Evolutionary conservation across 768 basidiomycete species (phyloP), one percentile per base, ranked within the genome.

Genomic region (Boletus reticulatus): DNA sequence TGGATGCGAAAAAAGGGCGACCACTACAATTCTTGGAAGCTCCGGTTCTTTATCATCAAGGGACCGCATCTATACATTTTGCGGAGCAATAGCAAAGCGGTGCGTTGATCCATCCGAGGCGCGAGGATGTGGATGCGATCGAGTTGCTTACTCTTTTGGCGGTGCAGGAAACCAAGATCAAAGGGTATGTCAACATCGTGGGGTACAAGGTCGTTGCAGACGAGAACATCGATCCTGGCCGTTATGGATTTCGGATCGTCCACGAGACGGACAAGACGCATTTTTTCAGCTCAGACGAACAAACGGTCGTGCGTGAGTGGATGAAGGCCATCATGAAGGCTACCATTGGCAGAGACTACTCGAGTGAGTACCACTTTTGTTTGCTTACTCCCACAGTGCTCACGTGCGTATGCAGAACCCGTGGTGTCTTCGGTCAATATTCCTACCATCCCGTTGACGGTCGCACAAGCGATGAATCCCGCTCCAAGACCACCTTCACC

Each of bases 281-380:
- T 70, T 92, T 73, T 67, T 99, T 99, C 74, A 92, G 91, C 59
- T 93, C 92, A 0, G 89, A 94, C 22, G 94, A 98, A 66, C 92
- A 93, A 72, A 65, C 75, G 1, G 73, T 84, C 37, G 81, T 97
- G 46, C 84, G 97, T n/a, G 93, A 93, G 61, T 98, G 97, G 96
- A 98, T 98, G 97, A 99, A 98, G 76, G 93, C 95, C 9, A 84
- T 99, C 62, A 98, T 98, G 93, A 99, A 98, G 70, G 93, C 96
- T 3, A 98, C 96, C 13, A 99, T 99, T 62, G 88, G 84, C 10
- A 78, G 97, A 53, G 97, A 98, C 69, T 98, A 95, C 67, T 82
- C 88, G 10, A 89, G 94, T 95, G 64, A 38, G 88, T 78, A 38
- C 52, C n/a, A 27, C 20, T 11, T 14, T 10, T 32, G 11, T 24